Conservation (phyloP, 2,329 filamentous ascomycete species). For the Pyrenochaeta sp. region DNA sequence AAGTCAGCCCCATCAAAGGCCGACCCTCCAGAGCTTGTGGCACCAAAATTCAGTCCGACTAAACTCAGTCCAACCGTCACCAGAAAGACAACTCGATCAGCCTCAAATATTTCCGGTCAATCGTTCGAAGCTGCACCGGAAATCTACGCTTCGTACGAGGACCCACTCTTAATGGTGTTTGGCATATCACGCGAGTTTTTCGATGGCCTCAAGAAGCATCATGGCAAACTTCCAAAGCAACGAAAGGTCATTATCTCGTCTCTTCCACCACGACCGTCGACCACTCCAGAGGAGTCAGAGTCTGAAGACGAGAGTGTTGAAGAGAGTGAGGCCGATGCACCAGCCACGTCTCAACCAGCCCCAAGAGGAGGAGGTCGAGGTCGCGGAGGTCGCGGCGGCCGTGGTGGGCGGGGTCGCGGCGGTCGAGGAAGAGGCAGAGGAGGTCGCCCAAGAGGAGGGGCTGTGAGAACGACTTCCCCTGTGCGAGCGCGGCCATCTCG, state of each 20-base stretch:
- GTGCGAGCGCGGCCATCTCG: slow-evolving; percentile 42
- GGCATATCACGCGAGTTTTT: slow-evolving; percentile 46
- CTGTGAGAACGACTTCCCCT: slow-evolving; percentile 35
- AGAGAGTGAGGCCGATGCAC: slow-evolving; percentile 37
- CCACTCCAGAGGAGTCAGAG: slow-evolving; percentile 27
- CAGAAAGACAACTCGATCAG: slow-evolving; percentile 47
- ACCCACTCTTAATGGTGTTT: slow-evolving; percentile 45
- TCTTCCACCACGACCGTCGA: slow-evolving; percentile 15
- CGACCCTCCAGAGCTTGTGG: slow-evolving; percentile 36
- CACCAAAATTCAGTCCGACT: slow-evolving; percentile 35
- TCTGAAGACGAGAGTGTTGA: slow-evolving; percentile 29
- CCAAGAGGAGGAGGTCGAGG: slow-evolving; percentile 35
- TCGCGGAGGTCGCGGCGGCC: slow-evolving; percentile 38
- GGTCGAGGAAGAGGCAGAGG: slow-evolving; percentile 41
- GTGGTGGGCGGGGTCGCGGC: slow-evolving; percentile 40
- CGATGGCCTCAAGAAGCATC: slow-evolving; percentile 38
- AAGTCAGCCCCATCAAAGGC: slow-evolving; percentile 40
- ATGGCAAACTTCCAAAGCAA: slow-evolving; percentile 36
- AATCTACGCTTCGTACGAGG: slow-evolving; percentile 44
- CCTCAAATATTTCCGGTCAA: slow-evolving; percentile 47
- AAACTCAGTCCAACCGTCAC: slow-evolving; percentile 37
- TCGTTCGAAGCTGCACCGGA: slow-evolving; percentile 38
- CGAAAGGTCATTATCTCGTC: slow-evolving; percentile 26
- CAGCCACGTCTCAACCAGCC: slow-evolving; percentile 26
- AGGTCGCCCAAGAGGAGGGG: slow-evolving; percentile 35